These are phyloP conservation scores for Aspergillus pseudonomiae DNA, from an alignment of 2,329 filamentous ascomycete species.

Conservation along the genomic window DNA sequence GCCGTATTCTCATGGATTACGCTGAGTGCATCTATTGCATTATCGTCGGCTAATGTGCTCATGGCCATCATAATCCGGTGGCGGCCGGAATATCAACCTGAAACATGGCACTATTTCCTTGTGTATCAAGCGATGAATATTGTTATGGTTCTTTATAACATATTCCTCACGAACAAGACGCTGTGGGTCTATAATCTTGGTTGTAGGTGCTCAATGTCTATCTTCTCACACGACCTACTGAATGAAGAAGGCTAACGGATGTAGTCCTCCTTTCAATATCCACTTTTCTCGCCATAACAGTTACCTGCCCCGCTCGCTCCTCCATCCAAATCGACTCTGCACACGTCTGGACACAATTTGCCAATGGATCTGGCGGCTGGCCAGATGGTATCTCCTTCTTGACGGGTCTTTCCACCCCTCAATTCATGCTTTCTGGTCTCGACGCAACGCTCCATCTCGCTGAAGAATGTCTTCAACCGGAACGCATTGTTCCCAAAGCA, in stretches of 20 bases:
- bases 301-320: constrained; percentile 26
- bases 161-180: constrained; percentile 24
- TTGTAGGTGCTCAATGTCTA: constrained; percentile 14
- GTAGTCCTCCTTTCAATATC: constrained; percentile 25
- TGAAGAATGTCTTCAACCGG: constrained; percentile 28
- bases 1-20: constrained; percentile 28
- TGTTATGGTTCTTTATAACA: constrained; percentile 21
- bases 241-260: neutral
- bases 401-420: constrained; percentile 27
- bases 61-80: constrained; percentile 28
- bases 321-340: constrained; percentile 16
- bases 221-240: neutral
- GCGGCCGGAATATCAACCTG: constrained; percentile 22
- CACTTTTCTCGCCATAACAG: constrained; percentile 25
- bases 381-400: constrained; percentile 28
- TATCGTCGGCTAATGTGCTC: constrained; percentile 22
- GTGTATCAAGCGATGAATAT: constrained; percentile 26
- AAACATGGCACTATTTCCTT: constrained; percentile 27
- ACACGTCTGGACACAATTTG: constrained; percentile 20
- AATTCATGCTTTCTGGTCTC: constrained; percentile 30
- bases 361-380: constrained; percentile 28
- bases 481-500: constrained; percentile 26
- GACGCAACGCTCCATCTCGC: constrained; percentile 28
- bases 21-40: constrained; percentile 23
- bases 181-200: constrained; percentile 28